phyloP scores from a whole-genome alignment of 2,329 filamentous ascomycete species.

The Arthrobotrys sphaeroides region DNA sequence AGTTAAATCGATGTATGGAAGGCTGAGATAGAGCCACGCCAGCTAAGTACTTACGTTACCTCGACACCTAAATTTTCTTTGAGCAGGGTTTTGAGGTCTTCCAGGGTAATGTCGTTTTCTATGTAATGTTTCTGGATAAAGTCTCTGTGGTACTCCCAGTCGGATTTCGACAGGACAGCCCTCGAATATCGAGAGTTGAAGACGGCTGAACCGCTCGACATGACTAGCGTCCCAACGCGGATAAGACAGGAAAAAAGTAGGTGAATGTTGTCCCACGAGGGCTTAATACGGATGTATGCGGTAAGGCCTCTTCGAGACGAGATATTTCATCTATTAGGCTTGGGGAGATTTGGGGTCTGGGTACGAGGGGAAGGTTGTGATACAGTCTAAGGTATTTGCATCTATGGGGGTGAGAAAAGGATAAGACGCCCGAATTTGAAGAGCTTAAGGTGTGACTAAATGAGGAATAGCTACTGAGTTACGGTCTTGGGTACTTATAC shows the following conservation, averaged over 20 bases:
- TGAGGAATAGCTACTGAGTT: no score
- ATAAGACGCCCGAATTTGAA: no score
- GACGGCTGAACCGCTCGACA: slow-evolving; percentile 3
- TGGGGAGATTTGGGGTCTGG: background rate
- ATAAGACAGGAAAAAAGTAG: background rate
- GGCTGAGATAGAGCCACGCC: background rate
- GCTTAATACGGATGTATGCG: background rate
- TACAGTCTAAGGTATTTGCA: background rate
- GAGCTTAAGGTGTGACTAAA: no score
- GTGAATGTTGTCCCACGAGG: background rate
- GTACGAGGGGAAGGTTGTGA: background rate
- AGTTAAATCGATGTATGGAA: background rate
- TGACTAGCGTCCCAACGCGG: background rate
- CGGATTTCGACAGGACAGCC: background rate
- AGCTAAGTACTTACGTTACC: background rate
- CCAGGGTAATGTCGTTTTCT: slow-evolving; percentile 5
- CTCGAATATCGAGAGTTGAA: slow-evolving; percentile 19
- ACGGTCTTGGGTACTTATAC: no score
- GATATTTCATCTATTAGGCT: background rate
- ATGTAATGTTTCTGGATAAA: slow-evolving; percentile 21
- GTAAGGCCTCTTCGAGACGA: background rate
- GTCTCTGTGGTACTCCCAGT: slow-evolving; percentile 7
- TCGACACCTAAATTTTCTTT: slow-evolving; percentile 10
- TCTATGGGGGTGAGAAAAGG: background rate
- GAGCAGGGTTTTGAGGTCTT: background rate